Conservation (phyloP, 2,329 filamentous ascomycete species). For the Thyridium curvatum region DNA sequence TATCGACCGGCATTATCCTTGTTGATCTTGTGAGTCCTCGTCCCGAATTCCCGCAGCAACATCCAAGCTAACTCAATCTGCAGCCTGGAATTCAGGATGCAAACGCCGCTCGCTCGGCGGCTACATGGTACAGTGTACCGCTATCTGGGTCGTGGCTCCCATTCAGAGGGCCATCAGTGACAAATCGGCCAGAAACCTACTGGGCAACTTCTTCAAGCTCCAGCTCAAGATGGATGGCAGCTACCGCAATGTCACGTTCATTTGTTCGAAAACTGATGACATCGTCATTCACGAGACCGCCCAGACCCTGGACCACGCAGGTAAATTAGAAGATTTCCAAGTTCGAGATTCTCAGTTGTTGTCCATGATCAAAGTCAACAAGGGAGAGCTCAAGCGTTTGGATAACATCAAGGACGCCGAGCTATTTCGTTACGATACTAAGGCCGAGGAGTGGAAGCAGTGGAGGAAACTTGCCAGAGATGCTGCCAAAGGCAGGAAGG, state of each 20-base stretch:
- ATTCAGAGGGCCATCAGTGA: conserved; percentile 56
- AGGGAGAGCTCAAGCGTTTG: too few relatives aligned
- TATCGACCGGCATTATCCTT: conserved; percentile 26
- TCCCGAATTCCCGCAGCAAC: not conserved
- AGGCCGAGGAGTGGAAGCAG: too few relatives aligned
- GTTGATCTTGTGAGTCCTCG: conserved; percentile 37
- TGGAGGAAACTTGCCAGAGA: conserved; percentile 14
- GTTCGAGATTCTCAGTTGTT: too few relatives aligned
- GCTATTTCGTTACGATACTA: too few relatives aligned
- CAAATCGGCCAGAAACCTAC: conserved; percentile 48
- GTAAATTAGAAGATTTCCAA: too few relatives aligned
- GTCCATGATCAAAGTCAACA: too few relatives aligned
- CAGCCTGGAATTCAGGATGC: conserved; percentile 51
- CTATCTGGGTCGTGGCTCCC: conserved; percentile 56
- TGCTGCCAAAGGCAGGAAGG: conserved; percentile 1
- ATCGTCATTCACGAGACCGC: conserved; percentile 27
- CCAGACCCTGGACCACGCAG: too few relatives aligned
- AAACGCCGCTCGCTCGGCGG: conserved; percentile 51
- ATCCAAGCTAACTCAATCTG: conserved; percentile 6
- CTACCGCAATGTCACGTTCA: conserved; percentile 49
- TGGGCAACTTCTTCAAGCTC: conserved; percentile 50
- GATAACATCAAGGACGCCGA: too few relatives aligned
- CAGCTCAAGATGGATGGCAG: conserved; percentile 54
- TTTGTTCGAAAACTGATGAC: conserved; percentile 59
- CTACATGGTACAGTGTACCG: conserved; percentile 55